Conservation (phyloP, 129 eudicot genomes). For the Centrapalus pauciflorus region DNA sequence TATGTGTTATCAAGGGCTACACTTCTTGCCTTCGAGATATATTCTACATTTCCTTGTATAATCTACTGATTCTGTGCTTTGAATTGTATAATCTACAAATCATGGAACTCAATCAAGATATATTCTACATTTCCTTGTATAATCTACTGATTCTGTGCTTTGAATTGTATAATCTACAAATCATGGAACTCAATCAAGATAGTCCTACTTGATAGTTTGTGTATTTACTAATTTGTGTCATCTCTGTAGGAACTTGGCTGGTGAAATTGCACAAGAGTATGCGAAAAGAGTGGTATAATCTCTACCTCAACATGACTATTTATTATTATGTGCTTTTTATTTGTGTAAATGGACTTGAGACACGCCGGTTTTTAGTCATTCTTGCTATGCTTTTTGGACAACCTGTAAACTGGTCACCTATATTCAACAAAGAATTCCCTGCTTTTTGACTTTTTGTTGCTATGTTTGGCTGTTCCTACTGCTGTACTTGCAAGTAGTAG, state of each 20-base stretch:
- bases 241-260: constrained; percentile 76
- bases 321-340: background rate
- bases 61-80: background rate
- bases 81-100: background rate
- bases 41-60: background rate
- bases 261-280: constrained; percentile 83
- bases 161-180: background rate
- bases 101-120: background rate
- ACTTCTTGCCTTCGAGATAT: too few species aligned
- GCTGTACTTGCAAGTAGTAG: background rate
- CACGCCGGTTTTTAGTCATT: background rate
- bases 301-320: background rate
- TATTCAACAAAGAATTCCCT: too few species aligned
- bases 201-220: constrained; percentile 4
- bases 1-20: background rate
- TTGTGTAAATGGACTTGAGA: background rate
- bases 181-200: background rate
- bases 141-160: background rate
- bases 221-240: constrained; percentile 13
- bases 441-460: too few species aligned
- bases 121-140: background rate
- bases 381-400: background rate
- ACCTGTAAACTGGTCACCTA: background rate
- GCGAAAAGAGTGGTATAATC: constrained; percentile 62
- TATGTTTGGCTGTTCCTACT: background rate